Conservation (phyloP, 2,329 filamentous ascomycete genomes). For the Arthrobotrys pseudoclavata region DNA sequence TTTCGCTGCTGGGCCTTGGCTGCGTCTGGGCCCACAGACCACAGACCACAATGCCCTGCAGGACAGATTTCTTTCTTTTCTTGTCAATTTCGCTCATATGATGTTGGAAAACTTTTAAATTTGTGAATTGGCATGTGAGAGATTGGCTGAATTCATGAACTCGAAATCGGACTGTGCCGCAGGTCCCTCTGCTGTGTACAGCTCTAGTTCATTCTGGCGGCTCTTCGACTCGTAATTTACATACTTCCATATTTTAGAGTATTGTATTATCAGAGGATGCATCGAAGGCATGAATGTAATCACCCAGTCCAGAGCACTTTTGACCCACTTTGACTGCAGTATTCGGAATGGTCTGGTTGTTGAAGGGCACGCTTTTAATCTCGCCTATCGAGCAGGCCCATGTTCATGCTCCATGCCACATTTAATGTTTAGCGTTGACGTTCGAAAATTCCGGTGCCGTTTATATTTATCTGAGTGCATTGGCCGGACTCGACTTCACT, state of each 20-base stretch:
- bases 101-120: neutral
- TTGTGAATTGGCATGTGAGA: neutral
- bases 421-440: slow-evolving; percentile 22
- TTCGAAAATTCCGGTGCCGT: slow-evolving; percentile 18
- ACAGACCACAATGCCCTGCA: slow-evolving; percentile 12
- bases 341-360: slow-evolving; percentile 46
- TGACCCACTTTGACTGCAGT: slow-evolving; percentile 30
- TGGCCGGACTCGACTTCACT: neutral
- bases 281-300: slow-evolving; percentile 46
- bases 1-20: slow-evolving; percentile 41
- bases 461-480: slow-evolving; percentile 37
- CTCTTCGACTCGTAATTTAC: neutral
- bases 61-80: slow-evolving; percentile 4
- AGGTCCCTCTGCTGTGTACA: too few species aligned
- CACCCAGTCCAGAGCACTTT: slow-evolving; percentile 1
- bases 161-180: too few species aligned
- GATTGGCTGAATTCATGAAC: neutral
- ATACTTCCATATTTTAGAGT: neutral
- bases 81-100: neutral
- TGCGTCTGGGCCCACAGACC: slow-evolving; percentile 37
- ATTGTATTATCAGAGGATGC: neutral
- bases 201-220: neutral
- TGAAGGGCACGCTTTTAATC: slow-evolving; percentile 42
- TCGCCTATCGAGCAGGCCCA: slow-evolving; percentile 51
- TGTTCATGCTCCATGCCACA: slow-evolving; percentile 41